Conservation (phyloP, 345 rosid species). For the Turritis glabra region DNA sequence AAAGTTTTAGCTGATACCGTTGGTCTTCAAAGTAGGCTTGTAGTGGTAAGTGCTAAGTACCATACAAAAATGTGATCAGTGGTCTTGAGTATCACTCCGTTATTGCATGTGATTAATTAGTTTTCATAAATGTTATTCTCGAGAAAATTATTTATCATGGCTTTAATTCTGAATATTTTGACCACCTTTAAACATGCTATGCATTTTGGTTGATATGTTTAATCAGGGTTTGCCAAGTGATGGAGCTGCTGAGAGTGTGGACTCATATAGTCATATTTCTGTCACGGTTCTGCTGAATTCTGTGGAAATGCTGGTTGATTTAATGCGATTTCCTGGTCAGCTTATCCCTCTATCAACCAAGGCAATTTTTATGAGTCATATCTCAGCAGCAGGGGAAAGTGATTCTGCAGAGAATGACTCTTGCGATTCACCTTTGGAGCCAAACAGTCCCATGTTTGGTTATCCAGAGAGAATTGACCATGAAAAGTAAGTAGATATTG, state of each 20-base stretch:
- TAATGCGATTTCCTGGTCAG: conserved; percentile 97
- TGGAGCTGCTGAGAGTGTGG: conserved; percentile 72
- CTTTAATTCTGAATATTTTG: conserved; percentile 20
- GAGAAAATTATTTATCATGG: neutral
- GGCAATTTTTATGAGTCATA: conserved; percentile 87
- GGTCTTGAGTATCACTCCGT: neutral
- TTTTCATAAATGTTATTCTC: conserved; percentile 15
- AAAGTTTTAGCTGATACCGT: conserved; percentile 95
- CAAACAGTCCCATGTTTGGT: conserved; percentile 78
- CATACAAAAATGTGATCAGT: conserved; percentile 6
- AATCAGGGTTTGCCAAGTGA: conserved; percentile 91
- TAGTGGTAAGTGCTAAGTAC: conserved; percentile 71
- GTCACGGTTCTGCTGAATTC: conserved; percentile 83
- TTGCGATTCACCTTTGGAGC: conserved; percentile 98
- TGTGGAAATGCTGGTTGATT: conserved; percentile 88
- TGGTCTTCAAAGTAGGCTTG: conserved; percentile 86
- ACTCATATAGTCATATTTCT: conserved; percentile 85
- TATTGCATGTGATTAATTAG: conserved; percentile 20
- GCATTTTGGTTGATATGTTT: conserved; percentile 12
- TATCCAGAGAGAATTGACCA: conserved; percentile 28
- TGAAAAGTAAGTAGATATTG: conserved; percentile 36
- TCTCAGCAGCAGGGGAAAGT: conserved; percentile 96
- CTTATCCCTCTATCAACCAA: conserved; percentile 80
- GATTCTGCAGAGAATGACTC: conserved; percentile 99
- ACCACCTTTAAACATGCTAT: conserved; percentile 6